Percentiles rank a stretch among this genome's conserved stretches.
These are phyloP conservation scores for Fistulinella prunicolor DNA, from an alignment of 768 basidiomycete genomes.

Conservation along the genomic window DNA sequence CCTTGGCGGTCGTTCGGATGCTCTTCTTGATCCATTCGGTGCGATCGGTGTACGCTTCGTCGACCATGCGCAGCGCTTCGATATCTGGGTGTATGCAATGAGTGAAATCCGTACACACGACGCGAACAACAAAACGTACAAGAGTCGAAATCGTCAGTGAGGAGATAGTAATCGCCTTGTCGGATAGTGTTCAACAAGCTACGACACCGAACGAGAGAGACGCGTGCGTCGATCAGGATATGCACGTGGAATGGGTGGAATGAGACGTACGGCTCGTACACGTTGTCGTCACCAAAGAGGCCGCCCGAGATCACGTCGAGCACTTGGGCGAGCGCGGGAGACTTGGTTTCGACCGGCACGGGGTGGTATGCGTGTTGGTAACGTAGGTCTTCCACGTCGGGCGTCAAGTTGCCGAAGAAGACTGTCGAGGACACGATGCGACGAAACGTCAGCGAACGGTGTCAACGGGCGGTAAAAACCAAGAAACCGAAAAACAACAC, in stretches of 20 bases:
- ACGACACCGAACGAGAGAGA: too few relatives aligned
- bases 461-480: too few relatives aligned
- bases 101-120: too few relatives aligned
- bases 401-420: conserved; percentile 88
- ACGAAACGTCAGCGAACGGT: too few relatives aligned
- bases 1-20: conserved; percentile 78
- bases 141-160: conserved; percentile 94
- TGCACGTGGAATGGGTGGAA: neutral
- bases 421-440: conserved; percentile 51
- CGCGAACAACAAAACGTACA: conserved; percentile 45
- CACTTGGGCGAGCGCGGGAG: conserved; percentile 76
- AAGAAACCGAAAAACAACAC: too few relatives aligned
- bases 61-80: conserved; percentile 80
- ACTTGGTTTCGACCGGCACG: conserved; percentile 76
- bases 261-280: conserved; percentile 85
- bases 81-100: conserved; percentile 54
- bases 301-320: conserved; percentile 74
- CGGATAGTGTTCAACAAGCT: conserved; percentile 75
- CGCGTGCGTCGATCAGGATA: neutral
- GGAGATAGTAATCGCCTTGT: conserved; percentile 72
- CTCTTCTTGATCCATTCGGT: conserved; percentile 92
- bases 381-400: conserved; percentile 82
- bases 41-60: conserved; percentile 81
- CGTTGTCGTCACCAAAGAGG: conserved; percentile 70
- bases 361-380: conserved; percentile 86